Base-by-base conservation (phyloP, 495 filamentous ascomycete species). In the Xylaria grammica region DNA sequence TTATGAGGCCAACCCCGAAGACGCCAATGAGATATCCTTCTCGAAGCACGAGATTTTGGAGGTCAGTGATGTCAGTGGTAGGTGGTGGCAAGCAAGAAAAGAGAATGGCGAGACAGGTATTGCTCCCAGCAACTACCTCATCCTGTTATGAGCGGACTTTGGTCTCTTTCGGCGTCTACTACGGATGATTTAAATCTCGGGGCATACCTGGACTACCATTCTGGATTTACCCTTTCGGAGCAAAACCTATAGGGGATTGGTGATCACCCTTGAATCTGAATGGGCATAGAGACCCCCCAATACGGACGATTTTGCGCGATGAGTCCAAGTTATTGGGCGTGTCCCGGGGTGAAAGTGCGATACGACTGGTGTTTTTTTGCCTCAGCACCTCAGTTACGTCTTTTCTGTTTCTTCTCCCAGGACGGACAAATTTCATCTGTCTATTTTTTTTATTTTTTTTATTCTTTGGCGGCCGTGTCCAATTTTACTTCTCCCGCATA, bases 51-150 rank as follows among this genome's bases (percentile, higher is more conserved):
- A 99, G 77, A 92, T 97, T 60, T 82, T 99, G 46, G 94, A 99
- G 75, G 94, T 99, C 60, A 96, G 91, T 48, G 95, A 99, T 70
- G 96, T 99, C 60, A 97, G 92, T 71, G 95, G 95, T 30, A 79
- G 95, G 78, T 99, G 95, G 95, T 99, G 95, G 95, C 95, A 99
- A 80, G 95, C 95, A 66, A 87, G 92, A 80, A 97, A 98, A 80
- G 86, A 92, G 74, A 97, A 78, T 66, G 95, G 95, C 72, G 93
- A 97, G 69, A 97, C 95, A 54, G 95, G 95, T 69, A 97, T 98
- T 76, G 95, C 95, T 57, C 95, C 95, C 20, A 97, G 92, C 66
- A 99, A 99, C 80, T 99, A 99, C 75, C 84, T 99, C 74, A 97
- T 98, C 76, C 81, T 99, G 72, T 86, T 99, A 87, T 99, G 85